These are phyloP conservation scores for Suillus alpinus DNA, from an alignment of 768 basidiomycete species.

Conservation along the genomic window DNA sequence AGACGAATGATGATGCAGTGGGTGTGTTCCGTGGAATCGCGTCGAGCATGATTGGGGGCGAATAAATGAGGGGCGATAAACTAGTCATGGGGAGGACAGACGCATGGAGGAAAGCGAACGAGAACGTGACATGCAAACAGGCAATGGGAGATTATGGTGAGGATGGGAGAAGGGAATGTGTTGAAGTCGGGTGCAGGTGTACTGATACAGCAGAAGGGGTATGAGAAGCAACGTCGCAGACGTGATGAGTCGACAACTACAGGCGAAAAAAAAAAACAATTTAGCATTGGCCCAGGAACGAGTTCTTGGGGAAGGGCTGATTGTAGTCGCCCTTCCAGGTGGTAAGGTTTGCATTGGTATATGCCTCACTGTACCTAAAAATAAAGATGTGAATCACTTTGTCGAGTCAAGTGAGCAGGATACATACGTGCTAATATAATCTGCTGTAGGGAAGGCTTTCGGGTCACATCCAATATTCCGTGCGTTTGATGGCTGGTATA, in stretches of 20 bases:
- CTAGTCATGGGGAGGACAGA: background rate
- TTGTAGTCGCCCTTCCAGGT: conserved; percentile 43
- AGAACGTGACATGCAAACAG: background rate
- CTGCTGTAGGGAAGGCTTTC: conserved; percentile 59
- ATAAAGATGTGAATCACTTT: background rate
- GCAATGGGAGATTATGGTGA: background rate
- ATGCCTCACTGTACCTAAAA: conserved; percentile 60
- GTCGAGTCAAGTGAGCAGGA: background rate
- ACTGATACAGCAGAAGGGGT: background rate
- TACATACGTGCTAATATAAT: conserved; percentile 64
- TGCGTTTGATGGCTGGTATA: conserved; percentile 65
- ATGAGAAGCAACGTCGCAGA: background rate
- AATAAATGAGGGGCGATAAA: background rate
- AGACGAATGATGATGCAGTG: background rate
- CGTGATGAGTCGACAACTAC: background rate
- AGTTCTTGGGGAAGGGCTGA: conserved; percentile 51
- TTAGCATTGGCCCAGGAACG: conserved; percentile 41
- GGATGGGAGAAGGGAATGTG: background rate
- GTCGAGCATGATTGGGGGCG: background rate
- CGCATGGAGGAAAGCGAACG: background rate
- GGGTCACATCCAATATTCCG: conserved; percentile 77
- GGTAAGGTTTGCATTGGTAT: conserved; percentile 55
- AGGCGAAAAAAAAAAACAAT: background rate
- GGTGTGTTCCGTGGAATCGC: background rate
- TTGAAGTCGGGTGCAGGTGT: background rate